A percentile compares a stretch with the other conserved stretches of the same genome.
These are phyloP conservation scores for Termitomyces sp. DNA, from an alignment of 768 basidiomycete species.

Conservation along the genomic window DNA sequence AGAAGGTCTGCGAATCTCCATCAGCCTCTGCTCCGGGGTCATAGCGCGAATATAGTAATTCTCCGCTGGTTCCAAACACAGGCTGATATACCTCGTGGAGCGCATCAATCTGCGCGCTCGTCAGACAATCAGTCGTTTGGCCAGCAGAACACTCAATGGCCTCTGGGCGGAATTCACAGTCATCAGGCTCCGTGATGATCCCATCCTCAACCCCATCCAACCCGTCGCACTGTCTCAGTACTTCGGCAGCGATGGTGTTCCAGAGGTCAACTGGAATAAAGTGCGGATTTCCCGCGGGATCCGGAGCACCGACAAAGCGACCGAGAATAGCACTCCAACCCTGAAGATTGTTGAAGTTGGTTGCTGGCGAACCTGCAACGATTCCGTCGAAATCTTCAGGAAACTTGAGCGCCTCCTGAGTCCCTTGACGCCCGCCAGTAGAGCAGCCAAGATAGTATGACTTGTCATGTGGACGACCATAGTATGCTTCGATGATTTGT, in stretches of 20 bases:
- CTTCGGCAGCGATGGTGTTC: slow-evolving; percentile 3
- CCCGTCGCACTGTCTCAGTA: slow-evolving; percentile 10
- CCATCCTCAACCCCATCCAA: slow-evolving; percentile 11
- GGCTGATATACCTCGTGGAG: slow-evolving; percentile 6
- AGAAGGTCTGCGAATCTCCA: neutral
- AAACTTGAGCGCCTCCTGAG: slow-evolving; percentile 8
- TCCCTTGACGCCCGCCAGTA: slow-evolving; percentile 11
- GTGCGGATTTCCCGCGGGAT: neutral
- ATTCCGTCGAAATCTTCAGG: slow-evolving; percentile 4
- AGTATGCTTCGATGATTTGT: slow-evolving; percentile 9
- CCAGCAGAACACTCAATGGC: neutral
- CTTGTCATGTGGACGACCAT: slow-evolving; percentile 1
- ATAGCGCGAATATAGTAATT: slow-evolving; percentile 5
- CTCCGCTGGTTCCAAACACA: neutral
- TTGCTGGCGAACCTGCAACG: slow-evolving; percentile 2
- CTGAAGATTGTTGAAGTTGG: slow-evolving; percentile 1
- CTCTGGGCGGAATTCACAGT: slow-evolving; percentile 8
- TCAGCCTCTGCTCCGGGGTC: slow-evolving; percentile 11
- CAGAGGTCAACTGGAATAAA: slow-evolving; percentile 1
- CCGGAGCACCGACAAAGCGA: neutral
- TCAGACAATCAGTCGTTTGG: slow-evolving; percentile 1
- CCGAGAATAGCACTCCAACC: neutral
- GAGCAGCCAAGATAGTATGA: slow-evolving; percentile 2
- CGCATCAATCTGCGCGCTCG: slow-evolving; percentile 1
- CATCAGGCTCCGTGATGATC: slow-evolving; percentile 11